phyloP scores from a whole-genome alignment of 1,284 basidiomycete genomes.

The Stereum hirsutum region DNA sequence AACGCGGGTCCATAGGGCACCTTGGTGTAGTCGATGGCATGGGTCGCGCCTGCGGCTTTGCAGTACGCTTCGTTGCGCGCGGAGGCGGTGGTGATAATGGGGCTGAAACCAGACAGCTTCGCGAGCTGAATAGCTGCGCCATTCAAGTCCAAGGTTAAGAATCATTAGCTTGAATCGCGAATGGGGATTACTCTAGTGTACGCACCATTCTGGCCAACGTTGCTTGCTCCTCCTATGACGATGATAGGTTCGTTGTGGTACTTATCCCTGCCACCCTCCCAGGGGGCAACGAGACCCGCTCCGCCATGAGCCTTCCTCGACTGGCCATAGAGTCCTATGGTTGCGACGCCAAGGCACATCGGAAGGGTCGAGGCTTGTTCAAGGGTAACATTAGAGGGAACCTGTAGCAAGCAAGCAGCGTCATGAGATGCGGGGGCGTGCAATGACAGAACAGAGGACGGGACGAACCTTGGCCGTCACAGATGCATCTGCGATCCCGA shows the following conservation, averaged over 20 bases:
- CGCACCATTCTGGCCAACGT: not conserved
- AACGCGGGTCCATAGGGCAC: constrained; percentile 9
- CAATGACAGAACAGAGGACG: too few relatives aligned
- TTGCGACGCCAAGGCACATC: not conserved
- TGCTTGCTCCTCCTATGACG: not conserved
- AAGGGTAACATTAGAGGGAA: not conserved
- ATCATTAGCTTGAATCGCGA: constrained; percentile 13
- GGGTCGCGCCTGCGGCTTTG: constrained; percentile 25
- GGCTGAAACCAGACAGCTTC: too few relatives aligned
- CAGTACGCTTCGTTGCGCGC: too few relatives aligned
- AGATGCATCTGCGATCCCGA: constrained; percentile 13
- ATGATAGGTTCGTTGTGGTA: too few relatives aligned
- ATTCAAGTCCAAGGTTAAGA: too few relatives aligned
- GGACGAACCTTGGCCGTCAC: constrained; percentile 14
- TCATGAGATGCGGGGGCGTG: too few relatives aligned
- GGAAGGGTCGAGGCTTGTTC: not conserved
- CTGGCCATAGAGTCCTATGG: not conserved
- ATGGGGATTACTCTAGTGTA: not conserved
- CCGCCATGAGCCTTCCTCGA: constrained; percentile 2
- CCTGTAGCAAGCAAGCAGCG: not conserved
- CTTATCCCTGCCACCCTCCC: not conserved
- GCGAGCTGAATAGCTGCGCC: too few relatives aligned
- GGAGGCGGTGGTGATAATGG: too few relatives aligned
- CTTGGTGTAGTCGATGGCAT: constrained; percentile 21
- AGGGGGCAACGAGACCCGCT: not conserved